phyloP scores from a whole-genome alignment of 2,329 filamentous ascomycete genomes.

The Colletotrichum musae region DNA sequence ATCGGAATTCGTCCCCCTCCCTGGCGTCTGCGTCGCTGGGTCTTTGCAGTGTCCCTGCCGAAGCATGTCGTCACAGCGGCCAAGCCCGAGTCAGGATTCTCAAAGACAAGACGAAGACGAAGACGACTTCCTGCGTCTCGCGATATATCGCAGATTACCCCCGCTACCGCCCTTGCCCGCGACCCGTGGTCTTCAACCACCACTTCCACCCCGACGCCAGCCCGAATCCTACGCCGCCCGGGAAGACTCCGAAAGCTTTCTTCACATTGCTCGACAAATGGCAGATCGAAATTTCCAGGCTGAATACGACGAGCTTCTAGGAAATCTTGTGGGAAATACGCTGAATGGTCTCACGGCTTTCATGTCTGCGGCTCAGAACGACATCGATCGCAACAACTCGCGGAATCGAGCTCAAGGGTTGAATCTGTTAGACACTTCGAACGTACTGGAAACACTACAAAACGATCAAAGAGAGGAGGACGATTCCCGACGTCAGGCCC shows the following conservation, averaged over 20 bases:
- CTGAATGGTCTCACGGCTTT: conserved; percentile 33
- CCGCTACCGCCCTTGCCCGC: conserved; percentile 46
- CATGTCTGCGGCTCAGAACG: conserved; percentile 30
- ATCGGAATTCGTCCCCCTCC: not conserved
- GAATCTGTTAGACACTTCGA: not conserved
- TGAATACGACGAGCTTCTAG: conserved; percentile 41
- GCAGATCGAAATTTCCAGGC: conserved; percentile 40
- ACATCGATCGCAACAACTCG: conserved; percentile 14
- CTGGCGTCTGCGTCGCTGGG: conserved; percentile 41
- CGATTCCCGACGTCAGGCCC: conserved; percentile 22
- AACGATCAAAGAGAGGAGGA: conserved; percentile 36
- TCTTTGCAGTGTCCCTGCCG: conserved; percentile 27
- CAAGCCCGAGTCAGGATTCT: conserved; percentile 44
- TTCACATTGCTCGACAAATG: conserved; percentile 34
- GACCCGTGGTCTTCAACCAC: conserved; percentile 21
- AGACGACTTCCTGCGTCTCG: conserved; percentile 51
- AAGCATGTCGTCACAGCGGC: conserved; percentile 43
- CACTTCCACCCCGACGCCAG: conserved; percentile 17
- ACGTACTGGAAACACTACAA: conserved; percentile 23
- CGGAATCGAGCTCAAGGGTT: conserved; percentile 15
- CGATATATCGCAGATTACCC: conserved; percentile 49
- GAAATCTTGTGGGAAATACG: conserved; percentile 35
- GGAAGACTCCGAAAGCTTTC: conserved; percentile 18
- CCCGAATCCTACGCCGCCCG: conserved; percentile 22
- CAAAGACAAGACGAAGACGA: conserved; percentile 51